Conservation (phyloP, 2,329 filamentous ascomycete species). For the Blumeria graminis region DNA sequence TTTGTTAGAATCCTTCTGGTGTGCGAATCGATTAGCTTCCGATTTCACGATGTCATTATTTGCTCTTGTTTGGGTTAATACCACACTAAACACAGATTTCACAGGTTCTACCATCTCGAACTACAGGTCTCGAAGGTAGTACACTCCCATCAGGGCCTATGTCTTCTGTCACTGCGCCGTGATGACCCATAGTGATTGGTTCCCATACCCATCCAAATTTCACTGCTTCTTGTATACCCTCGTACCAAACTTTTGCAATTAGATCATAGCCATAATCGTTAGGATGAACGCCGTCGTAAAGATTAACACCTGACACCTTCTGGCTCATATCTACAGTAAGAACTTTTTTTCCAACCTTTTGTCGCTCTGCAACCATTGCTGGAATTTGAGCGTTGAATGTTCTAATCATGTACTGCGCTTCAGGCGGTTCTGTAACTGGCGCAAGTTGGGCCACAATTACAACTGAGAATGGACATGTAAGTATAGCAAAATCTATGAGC, state of each 20-base stretch:
- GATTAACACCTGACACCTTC: conserved; percentile 1
- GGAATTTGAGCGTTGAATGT: conserved; percentile 5
- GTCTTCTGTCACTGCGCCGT: not conserved
- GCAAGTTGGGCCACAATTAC: conserved; percentile 18
- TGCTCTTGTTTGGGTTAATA: not conserved
- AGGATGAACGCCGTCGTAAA: conserved; percentile 5
- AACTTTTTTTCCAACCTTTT: conserved; percentile 3
- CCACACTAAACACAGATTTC: not conserved
- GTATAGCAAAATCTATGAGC: conserved; percentile 15
- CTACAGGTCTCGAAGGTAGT: not conserved
- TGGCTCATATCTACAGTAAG: conserved; percentile 5
- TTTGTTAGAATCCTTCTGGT: too few relatives aligned
- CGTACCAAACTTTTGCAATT: conserved; percentile 5
- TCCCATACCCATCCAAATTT: conserved; percentile 4
- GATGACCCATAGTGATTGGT: not conserved
- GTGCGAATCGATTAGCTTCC: too few relatives aligned
- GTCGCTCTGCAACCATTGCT: conserved; percentile 2
- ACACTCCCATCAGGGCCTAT: not conserved
- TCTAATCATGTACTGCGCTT: not conserved
- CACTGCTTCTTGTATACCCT: conserved; percentile 2
- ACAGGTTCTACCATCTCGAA: not conserved
- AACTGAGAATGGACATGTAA: conserved; percentile 14
- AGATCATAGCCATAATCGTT: conserved; percentile 4
- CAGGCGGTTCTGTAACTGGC: conserved; percentile 3
- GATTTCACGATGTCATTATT: too few relatives aligned